Conservation (phyloP, 768 basidiomycete genomes). For the Boletus rufocinnamomeus region DNA sequence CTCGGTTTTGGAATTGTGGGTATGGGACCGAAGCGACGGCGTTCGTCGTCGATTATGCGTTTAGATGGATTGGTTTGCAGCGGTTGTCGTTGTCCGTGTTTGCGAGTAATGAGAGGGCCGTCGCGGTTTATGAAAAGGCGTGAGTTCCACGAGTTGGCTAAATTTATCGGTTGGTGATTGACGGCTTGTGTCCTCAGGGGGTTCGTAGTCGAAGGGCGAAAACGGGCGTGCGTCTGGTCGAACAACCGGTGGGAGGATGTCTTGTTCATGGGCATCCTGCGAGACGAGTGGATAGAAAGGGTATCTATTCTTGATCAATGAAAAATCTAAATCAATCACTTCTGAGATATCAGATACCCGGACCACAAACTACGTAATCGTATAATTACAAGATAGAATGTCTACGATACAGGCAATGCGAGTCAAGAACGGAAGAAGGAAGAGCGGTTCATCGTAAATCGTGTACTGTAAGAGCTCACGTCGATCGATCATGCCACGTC, state of each 20-base stretch:
- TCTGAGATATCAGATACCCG: slow-evolving; percentile 20
- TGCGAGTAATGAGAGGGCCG: slow-evolving; percentile 40
- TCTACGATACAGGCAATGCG: slow-evolving; percentile 10
- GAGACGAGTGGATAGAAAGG: slow-evolving; percentile 40
- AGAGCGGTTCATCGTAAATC: not conserved
- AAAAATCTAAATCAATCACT: not conserved
- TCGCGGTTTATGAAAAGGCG: slow-evolving; percentile 44
- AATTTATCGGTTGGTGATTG: slow-evolving; percentile 1
- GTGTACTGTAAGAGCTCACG: not conserved
- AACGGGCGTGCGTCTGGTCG: slow-evolving; percentile 38
- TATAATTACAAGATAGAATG: slow-evolving; percentile 15
- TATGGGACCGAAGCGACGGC: slow-evolving; percentile 44
- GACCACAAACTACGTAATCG: not conserved
- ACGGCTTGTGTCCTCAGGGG: slow-evolving; percentile 30
- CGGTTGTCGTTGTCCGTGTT: slow-evolving; percentile 44
- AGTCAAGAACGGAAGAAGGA: not conserved
- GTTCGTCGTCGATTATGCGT: slow-evolving; percentile 44
- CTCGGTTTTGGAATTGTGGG: slow-evolving; percentile 40
- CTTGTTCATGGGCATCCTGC: slow-evolving; percentile 41
- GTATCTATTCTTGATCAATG: slow-evolving; percentile 26
- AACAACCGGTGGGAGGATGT: slow-evolving; percentile 41
- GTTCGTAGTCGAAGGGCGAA: slow-evolving; percentile 42
- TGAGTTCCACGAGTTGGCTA: slow-evolving; percentile 28
- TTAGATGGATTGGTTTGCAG: slow-evolving; percentile 41
- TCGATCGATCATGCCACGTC: slow-evolving; percentile 36